Evolutionary conservation across 352 stramenopile species (phyloP).

Genomic region (Thraustochytrium sp.): DNA sequence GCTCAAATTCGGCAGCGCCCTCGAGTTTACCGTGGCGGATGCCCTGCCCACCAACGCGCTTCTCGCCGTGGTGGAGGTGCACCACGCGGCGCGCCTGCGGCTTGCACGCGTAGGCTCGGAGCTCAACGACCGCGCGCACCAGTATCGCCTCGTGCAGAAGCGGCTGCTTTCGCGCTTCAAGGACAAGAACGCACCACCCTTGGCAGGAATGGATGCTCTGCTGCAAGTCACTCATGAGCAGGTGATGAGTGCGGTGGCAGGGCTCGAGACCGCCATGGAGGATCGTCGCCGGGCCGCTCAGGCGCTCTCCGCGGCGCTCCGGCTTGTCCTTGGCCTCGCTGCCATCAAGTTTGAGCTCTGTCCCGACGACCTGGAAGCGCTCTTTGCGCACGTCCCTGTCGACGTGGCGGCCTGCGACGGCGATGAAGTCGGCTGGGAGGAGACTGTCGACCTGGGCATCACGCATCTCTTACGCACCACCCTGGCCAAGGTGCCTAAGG

Average conservation of each 20-base stretch:
- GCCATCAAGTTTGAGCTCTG: slow-evolving; percentile 66
- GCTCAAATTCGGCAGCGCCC: slow-evolving; percentile 52
- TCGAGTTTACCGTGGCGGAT: slow-evolving; percentile 67
- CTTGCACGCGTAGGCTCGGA: neutral
- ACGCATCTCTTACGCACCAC: slow-evolving; percentile 72
- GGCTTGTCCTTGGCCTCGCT: slow-evolving; percentile 72
- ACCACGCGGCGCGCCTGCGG: slow-evolving; percentile 56
- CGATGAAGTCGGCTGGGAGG: slow-evolving; percentile 70
- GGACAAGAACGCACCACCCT: slow-evolving; percentile 67
- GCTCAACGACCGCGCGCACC: slow-evolving; percentile 70
- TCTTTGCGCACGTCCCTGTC: slow-evolving; percentile 65
- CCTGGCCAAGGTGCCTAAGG: slow-evolving; percentile 56
- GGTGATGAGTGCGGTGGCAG: slow-evolving; percentile 64
- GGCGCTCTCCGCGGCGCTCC: slow-evolving; percentile 64
- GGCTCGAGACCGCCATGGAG: slow-evolving; percentile 60
- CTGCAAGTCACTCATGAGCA: slow-evolving; percentile 75
- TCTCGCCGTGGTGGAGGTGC: slow-evolving; percentile 73
- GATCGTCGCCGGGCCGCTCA: slow-evolving; percentile 60
- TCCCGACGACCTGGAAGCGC: slow-evolving; percentile 57
- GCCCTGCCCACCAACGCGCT: slow-evolving; percentile 72
- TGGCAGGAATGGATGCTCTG: slow-evolving; percentile 72
- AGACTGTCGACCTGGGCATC: slow-evolving; percentile 70
- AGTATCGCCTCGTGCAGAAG: slow-evolving; percentile 81
- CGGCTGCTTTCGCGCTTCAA: slow-evolving; percentile 78
- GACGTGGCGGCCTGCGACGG: slow-evolving; percentile 57